Base-by-base conservation (phyloP, 306 rosid species). In the Quercus wislizeni region DNA sequence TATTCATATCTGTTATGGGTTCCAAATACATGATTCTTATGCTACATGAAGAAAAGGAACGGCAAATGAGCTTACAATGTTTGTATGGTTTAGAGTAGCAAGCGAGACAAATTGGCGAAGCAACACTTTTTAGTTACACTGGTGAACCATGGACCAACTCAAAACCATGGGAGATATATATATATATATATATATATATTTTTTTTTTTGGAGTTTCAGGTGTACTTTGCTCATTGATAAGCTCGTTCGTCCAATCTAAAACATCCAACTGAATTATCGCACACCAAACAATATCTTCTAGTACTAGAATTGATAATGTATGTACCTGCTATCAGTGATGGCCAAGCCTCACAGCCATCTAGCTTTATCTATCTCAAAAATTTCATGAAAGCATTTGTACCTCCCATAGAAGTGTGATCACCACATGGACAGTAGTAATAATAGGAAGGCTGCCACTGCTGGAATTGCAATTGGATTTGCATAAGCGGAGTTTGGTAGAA, bases 401-500 rank as follows among this genome's bases (percentile, higher is more conserved):
- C 49, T 13, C 17, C 25, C 25, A 68, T 68, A 80, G 74, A 54
- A 71, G 30, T 18, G 64, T 68, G 73, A 77, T 33, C 86, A 78
- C 74, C 80, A 86, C 59, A 81, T 58, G 74, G 78, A 78, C 86
- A 87, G 65, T 57, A 81, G 8, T 78, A 86, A 56, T 67, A 87
- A 55, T 69, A 83, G 55, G 74, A 67, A 79, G 56, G 85, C 55
- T 65, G 77, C 80, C 56, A 83, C 30, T 49, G 74, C 46, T 3
- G 52, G 33, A 78, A 84, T 62, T 63, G 80, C 77, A 27, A 33
- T n/a, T 31, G 80, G 83, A 31, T 51, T 28, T 30, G 25, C 69
- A 77, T 63, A 46, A 74, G 90, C 90, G 33, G 94, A 91, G 87
- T 91, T 94, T 23, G 97, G 96, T 69, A 94, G 88, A 82, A 80